phyloP scores from a whole-genome alignment of 2,329 filamentous ascomycete species.

The Byssothecium circinans region DNA sequence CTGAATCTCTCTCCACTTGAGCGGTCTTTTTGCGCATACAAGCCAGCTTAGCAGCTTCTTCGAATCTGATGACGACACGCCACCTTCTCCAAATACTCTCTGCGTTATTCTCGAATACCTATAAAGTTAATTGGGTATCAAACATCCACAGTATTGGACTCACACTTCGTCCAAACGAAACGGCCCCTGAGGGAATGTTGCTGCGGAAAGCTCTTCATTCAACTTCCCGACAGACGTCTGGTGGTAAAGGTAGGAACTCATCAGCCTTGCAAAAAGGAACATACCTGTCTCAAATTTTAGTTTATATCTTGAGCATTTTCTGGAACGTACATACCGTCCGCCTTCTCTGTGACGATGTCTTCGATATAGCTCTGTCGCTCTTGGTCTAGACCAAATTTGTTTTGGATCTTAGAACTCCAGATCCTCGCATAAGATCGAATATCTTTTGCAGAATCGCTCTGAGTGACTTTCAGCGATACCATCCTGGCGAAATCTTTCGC shows the following conservation, averaged over 20 bases:
- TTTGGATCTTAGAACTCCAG: slow-evolving; percentile 16
- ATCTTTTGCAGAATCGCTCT: slow-evolving; percentile 23
- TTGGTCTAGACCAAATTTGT: slow-evolving; percentile 18
- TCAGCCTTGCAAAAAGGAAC: slow-evolving; percentile 28
- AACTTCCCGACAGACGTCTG: slow-evolving; percentile 7
- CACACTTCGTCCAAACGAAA: not conserved
- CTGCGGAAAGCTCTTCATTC: slow-evolving; percentile 3
- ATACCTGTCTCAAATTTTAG: slow-evolving; percentile 14
- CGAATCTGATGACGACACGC: slow-evolving; percentile 23
- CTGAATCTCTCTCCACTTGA: slow-evolving; percentile 48
- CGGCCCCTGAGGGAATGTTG: slow-evolving; percentile 2
- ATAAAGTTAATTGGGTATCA: not conserved
- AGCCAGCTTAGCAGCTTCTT: slow-evolving; percentile 45
- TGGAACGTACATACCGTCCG: not conserved
- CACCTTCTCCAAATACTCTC: slow-evolving; percentile 1
- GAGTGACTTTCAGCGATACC: slow-evolving; percentile 3
- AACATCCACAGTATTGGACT: not conserved
- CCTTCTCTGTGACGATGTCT: slow-evolving; percentile 2
- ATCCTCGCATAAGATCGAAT: slow-evolving; percentile 30
- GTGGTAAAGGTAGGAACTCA: slow-evolving; percentile 18
- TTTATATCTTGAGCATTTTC: not conserved
- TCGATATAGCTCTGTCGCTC: slow-evolving; percentile 1
- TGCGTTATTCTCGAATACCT: slow-evolving; percentile 4
- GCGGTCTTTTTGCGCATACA: slow-evolving; percentile 42
- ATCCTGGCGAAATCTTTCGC: slow-evolving; percentile 19